Evolutionary conservation across 371 early-diverging fungal species (phyloP).

Genomic region (Rhizomucor miehei): DNA sequence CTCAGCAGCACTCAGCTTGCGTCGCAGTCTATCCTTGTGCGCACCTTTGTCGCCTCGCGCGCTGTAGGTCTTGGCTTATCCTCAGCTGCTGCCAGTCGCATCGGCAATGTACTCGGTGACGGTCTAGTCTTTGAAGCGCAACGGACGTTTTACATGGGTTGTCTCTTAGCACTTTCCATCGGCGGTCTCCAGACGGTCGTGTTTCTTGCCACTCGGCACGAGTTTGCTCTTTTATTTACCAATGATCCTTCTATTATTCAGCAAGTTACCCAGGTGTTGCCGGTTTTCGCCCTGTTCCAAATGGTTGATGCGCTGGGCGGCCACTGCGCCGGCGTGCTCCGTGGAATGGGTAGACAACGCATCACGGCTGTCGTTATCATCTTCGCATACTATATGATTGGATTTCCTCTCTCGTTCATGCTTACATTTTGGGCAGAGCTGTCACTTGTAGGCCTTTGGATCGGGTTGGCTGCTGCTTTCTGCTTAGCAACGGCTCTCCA

Average conservation of each 20-base stretch:
- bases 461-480: slow-evolving; percentile 43
- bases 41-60: slow-evolving; percentile 37
- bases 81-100: slow-evolving; percentile 64
- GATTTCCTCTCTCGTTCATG: slow-evolving; percentile 55
- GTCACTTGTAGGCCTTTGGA: slow-evolving; percentile 61
- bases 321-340: slow-evolving; percentile 60
- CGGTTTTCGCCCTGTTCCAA: slow-evolving; percentile 72
- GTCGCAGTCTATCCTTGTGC: slow-evolving; percentile 65
- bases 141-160: not conserved
- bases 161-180: not conserved
- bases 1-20: slow-evolving; percentile 72
- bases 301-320: slow-evolving; percentile 54
- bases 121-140: slow-evolving; percentile 1
- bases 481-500: slow-evolving; percentile 9
- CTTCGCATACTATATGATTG: slow-evolving; percentile 47
- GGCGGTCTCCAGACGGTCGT: not conserved
- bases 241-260: slow-evolving; percentile 56
- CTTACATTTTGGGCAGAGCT: slow-evolving; percentile 44
- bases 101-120: slow-evolving; percentile 67
- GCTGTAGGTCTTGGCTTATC: slow-evolving; percentile 62
- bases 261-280: slow-evolving; percentile 63
- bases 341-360: slow-evolving; percentile 48
- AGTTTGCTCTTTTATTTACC: slow-evolving; percentile 54
- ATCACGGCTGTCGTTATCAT: not conserved
- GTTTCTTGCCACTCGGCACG: slow-evolving; percentile 20